These are phyloP conservation scores for Neospora caninum DNA, from an alignment of 169 alveolate genomes.

Conservation along the genomic window DNA sequence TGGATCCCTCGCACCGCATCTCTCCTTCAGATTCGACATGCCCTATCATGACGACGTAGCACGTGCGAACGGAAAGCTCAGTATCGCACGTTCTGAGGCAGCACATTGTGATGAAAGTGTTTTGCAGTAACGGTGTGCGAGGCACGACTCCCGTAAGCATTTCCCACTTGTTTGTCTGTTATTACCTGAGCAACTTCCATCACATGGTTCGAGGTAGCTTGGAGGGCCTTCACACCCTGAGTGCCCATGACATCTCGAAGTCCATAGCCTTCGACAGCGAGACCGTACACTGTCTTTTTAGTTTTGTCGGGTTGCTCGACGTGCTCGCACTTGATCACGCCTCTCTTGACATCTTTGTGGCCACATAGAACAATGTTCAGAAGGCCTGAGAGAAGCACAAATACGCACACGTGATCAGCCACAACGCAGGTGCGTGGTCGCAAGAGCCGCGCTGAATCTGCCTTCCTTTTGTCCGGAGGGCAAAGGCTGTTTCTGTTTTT, in stretches of 20 bases:
- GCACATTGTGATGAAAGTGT: too few relatives aligned
- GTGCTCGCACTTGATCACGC: constrained; percentile 87
- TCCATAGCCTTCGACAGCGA: constrained; percentile 82
- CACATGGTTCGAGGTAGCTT: constrained; percentile 93
- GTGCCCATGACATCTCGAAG: constrained; percentile 88
- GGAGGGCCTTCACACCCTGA: constrained; percentile 90
- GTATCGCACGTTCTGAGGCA: too few relatives aligned
- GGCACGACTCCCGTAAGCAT: too few relatives aligned
- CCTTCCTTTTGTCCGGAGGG: not conserved
- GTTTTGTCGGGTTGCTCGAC: constrained; percentile 77
- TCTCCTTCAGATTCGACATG: too few relatives aligned
- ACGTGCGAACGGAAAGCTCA: too few relatives aligned
- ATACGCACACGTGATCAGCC: not conserved
- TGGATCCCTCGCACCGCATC: too few relatives aligned
- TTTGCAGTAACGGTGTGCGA: too few relatives aligned
- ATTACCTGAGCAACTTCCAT: constrained; percentile 90
- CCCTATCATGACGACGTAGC: too few relatives aligned
- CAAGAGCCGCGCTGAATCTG: not conserved
- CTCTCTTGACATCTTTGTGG: constrained; percentile 80
- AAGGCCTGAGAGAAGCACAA: constrained; percentile 19
- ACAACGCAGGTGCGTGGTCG: not conserved
- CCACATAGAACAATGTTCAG: constrained; percentile 79
- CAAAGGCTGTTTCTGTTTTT: too few relatives aligned
- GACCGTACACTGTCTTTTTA: constrained; percentile 78
- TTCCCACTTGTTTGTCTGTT: too few relatives aligned